A percentile compares a stretch with the other conserved stretches of the same genome.
phyloP scores from a whole-genome alignment of 768 basidiomycete species.

The Daedaleopsis nitida region DNA sequence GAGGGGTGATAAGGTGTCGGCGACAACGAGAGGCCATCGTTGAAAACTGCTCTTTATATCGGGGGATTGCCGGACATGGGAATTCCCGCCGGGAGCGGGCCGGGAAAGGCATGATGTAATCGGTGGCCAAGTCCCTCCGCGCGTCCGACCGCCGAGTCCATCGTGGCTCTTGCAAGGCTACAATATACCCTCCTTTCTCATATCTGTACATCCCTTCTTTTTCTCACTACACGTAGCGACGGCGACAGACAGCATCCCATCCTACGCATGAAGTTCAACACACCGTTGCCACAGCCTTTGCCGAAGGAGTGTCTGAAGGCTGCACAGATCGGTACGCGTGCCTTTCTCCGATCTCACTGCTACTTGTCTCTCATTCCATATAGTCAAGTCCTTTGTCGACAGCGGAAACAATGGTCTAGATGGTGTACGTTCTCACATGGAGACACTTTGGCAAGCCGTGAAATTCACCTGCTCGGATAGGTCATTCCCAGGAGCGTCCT shows the following conservation, averaged over 20 bases:
- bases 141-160: not conserved
- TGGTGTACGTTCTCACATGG: conserved; percentile 47
- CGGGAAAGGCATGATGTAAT: conserved; percentile 14
- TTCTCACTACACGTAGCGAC: conserved; percentile 1
- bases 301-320: conserved; percentile 88
- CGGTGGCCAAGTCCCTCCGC: not conserved
- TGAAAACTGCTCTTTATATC: conserved; percentile 14
- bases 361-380: conserved; percentile 7
- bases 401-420: conserved; percentile 82
- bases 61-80: not conserved
- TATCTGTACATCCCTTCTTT: not conserved
- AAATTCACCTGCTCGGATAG: conserved; percentile 29
- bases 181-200: not conserved
- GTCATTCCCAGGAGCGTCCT: conserved; percentile 58
- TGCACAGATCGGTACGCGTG: conserved; percentile 76
- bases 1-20: conserved; percentile 38
- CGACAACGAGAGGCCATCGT: conserved; percentile 12
- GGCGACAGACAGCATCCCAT: not conserved
- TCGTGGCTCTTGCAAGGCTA: conserved; percentile 2
- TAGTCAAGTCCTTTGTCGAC: conserved; percentile 87
- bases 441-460: no score
- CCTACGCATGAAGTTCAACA: conserved; percentile 48
- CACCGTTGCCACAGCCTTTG: conserved; percentile 58
- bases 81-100: not conserved
- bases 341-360: not conserved